These are phyloP conservation scores for Diddensiella caesifluorescens DNA, from an alignment of 805 yeast species.

Conservation along the genomic window DNA sequence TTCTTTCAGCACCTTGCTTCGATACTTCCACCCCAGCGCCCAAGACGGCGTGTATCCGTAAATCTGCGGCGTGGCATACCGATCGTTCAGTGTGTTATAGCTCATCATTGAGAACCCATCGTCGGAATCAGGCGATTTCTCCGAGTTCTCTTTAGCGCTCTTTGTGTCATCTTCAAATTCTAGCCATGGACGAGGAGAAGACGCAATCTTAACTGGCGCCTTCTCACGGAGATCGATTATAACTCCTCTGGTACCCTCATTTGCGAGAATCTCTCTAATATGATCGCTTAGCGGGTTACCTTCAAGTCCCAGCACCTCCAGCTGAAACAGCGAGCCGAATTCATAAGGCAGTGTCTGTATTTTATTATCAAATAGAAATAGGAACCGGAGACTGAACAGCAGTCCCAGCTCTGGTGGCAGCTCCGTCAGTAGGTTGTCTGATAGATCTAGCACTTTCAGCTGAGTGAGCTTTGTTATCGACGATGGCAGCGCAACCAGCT, in stretches of 20 bases:
- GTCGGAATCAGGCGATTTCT: constrained; percentile 2
- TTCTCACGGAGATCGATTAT: constrained; percentile 77
- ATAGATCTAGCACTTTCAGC: constrained; percentile 77
- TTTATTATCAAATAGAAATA: constrained; percentile 84
- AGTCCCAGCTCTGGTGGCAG: constrained; percentile 85
- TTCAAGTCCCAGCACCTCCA: constrained; percentile 85
- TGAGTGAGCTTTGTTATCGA: constrained; percentile 63
- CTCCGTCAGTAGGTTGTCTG: constrained; percentile 63
- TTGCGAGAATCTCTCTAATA: constrained; percentile 61
- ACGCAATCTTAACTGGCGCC: constrained; percentile 60
- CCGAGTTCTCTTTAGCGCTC: constrained; percentile 1
- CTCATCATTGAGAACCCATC: constrained; percentile 67
- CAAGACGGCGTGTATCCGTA: constrained; percentile 94
- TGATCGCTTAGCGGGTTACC: constrained; percentile 79
- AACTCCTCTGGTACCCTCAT: constrained; percentile 79
- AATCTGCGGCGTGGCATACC: constrained; percentile 87
- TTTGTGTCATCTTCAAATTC: constrained; percentile 49
- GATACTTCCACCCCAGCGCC: constrained; percentile 93
- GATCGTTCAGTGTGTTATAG: constrained; percentile 91
- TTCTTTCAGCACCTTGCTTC: constrained; percentile 68
- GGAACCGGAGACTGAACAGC: constrained; percentile 70
- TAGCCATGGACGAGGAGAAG: constrained; percentile 79
- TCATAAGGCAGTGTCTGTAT: constrained; percentile 71
- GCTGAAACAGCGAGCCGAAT: constrained; percentile 77
- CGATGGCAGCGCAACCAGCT: constrained; percentile 60